phyloP scores from a whole-genome alignment of 257 asterid genomes.

The Solanum etuberosum region DNA sequence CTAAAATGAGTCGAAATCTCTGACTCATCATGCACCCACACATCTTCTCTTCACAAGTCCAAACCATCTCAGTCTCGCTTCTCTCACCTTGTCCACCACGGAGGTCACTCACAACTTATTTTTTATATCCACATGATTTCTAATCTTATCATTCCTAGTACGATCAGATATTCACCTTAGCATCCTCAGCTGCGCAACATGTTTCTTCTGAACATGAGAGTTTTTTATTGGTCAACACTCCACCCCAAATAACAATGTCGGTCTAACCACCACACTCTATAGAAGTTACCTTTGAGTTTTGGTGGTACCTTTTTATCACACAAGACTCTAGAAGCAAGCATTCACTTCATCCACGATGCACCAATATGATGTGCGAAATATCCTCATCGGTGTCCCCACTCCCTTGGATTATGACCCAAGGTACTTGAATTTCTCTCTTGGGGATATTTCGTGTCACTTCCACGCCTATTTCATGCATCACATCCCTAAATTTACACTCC shows the following conservation, averaged over 20 bases:
- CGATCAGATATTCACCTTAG: not conserved
- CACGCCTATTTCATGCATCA: not conserved
- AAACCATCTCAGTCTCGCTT: not conserved
- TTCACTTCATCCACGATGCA: not conserved
- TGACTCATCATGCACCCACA: too few species aligned
- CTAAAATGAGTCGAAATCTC: too few species aligned
- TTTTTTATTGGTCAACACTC: too few species aligned
- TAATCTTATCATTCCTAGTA: not conserved
- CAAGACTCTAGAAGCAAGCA: not conserved
- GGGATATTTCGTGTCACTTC: not conserved
- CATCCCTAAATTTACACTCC: not conserved
- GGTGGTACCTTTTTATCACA: not conserved
- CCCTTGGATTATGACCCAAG: not conserved
- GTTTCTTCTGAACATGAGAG: not conserved
- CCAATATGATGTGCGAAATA: not conserved
- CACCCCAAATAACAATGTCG: not conserved
- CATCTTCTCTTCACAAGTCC: not conserved
- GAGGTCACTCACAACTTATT: not conserved
- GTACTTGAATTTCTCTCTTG: not conserved
- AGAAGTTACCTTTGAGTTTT: not conserved
- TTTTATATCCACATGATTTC: not conserved
- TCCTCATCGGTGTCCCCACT: not conserved
- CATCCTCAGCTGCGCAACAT: not conserved
- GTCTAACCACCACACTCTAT: not conserved
- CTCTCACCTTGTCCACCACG: not conserved